Conservation (phyloP, 768 basidiomycete genomes). For the Pleurotus tuber-regium region DNA sequence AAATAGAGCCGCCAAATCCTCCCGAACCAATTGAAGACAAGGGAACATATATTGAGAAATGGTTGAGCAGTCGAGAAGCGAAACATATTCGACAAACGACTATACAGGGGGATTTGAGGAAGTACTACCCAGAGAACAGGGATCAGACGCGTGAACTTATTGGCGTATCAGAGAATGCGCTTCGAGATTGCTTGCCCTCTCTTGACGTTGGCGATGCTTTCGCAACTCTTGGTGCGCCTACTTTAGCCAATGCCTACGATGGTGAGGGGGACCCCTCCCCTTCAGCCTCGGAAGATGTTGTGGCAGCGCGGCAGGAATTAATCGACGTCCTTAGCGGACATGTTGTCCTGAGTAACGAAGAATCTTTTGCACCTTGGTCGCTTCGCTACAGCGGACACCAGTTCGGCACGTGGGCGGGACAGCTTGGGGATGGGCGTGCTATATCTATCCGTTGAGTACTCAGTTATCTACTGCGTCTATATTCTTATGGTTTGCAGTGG, state of each 20-base stretch:
- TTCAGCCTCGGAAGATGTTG: conserved; percentile 30
- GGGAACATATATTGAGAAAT: conserved; percentile 67
- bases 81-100: conserved; percentile 26
- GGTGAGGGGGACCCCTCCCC: conserved; percentile 30
- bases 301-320: conserved; percentile 62
- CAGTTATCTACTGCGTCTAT: not conserved
- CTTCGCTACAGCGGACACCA: conserved; percentile 91
- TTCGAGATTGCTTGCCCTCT: conserved; percentile 78
- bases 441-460: conserved; percentile 64
- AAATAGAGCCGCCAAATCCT: conserved; percentile 54
- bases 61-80: conserved; percentile 70
- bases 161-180: conserved; percentile 64
- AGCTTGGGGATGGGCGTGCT: conserved; percentile 94
- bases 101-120: conserved; percentile 30
- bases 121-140: conserved; percentile 47
- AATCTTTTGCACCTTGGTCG: conserved; percentile 75
- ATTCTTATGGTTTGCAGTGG: conserved; percentile 42
- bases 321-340: conserved; percentile 82
- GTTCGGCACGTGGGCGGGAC: conserved; percentile 89
- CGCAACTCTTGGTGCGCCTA: conserved; percentile 57
- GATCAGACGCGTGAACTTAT: conserved; percentile 61
- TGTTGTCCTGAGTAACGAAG: conserved; percentile 46
- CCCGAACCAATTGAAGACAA: conserved; percentile 51
- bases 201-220: conserved; percentile 88
- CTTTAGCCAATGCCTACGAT: conserved; percentile 41